Conservation (phyloP, 2,329 filamentous ascomycete species). For the Stemphylium beticola region DNA sequence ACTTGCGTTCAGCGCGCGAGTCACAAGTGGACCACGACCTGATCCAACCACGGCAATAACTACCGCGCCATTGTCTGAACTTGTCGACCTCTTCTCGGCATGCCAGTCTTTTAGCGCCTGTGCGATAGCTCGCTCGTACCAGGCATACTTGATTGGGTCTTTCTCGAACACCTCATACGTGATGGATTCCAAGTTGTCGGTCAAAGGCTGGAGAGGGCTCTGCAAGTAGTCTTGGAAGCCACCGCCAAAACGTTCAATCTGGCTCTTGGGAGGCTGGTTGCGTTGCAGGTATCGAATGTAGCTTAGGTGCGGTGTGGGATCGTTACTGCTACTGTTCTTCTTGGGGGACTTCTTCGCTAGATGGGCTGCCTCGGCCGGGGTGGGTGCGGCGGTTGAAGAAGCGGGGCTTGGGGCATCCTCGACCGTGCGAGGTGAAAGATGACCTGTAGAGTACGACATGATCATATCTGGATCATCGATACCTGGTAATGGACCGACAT, state of each 20-base stretch:
- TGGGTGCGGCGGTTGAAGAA: slow-evolving; percentile 57
- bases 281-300: slow-evolving; percentile 87
- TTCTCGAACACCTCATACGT: slow-evolving; percentile 99
- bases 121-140: slow-evolving; percentile 86
- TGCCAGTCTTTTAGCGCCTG: slow-evolving; percentile 83
- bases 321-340: slow-evolving; percentile 56
- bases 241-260: slow-evolving; percentile 70
- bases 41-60: slow-evolving; percentile 93
- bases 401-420: slow-evolving; percentile 42
- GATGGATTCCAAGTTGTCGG: slow-evolving; percentile 94
- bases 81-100: slow-evolving; percentile 73
- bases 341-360: slow-evolving; percentile 41
- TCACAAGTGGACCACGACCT: slow-evolving; percentile 89
- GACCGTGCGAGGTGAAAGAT: slow-evolving; percentile 53
- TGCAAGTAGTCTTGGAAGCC: slow-evolving; percentile 95
- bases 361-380: slow-evolving; percentile 69
- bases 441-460: slow-evolving; percentile 45
- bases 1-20: slow-evolving; percentile 82
- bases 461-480: slow-evolving; percentile 50
- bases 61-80: slow-evolving; percentile 71
- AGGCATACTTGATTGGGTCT: slow-evolving; percentile 96
- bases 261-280: slow-evolving; percentile 71
- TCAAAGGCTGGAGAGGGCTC: slow-evolving; percentile 89
- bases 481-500: slow-evolving; percentile 63
- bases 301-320: slow-evolving; percentile 70